Conservation (phyloP, 768 basidiomycete species). For the Exidia glandulosa region DNA sequence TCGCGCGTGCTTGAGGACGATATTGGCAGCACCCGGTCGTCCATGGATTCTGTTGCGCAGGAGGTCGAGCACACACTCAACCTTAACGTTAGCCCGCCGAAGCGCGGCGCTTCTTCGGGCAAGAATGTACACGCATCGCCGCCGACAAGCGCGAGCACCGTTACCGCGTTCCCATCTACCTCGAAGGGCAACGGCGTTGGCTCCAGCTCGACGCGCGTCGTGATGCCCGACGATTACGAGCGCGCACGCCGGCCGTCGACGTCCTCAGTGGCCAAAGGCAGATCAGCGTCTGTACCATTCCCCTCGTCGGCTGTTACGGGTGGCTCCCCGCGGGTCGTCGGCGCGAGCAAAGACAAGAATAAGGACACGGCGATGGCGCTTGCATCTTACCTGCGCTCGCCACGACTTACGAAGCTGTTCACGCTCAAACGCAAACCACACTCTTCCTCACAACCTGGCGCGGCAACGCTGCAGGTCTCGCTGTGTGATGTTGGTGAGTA, state of each 20-base stretch:
- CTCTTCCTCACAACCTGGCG: conserved; percentile 36
- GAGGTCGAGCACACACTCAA: conserved; percentile 59
- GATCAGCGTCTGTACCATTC: neutral
- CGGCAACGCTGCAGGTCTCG: conserved; percentile 71
- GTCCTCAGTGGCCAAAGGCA: neutral
- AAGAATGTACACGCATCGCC: neutral
- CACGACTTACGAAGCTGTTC: conserved; percentile 71
- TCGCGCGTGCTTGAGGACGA: neutral
- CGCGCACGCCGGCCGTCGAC: neutral
- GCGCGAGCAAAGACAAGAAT: neutral
- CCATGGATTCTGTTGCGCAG: conserved; percentile 78
- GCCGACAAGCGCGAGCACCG: neutral
- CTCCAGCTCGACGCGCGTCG: neutral
- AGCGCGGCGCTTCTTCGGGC: neutral
- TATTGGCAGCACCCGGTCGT: conserved; percentile 47
- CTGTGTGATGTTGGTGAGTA: conserved; percentile 82
- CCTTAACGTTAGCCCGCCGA: no score
- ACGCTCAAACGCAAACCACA: conserved; percentile 72
- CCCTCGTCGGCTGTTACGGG: neutral
- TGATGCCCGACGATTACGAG: neutral
- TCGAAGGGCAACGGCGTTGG: neutral
- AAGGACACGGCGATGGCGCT: conserved; percentile 29
- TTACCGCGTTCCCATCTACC: neutral
- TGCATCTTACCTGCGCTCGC: conserved; percentile 79
- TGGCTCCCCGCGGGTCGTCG: neutral